These are phyloP conservation scores for Cladosporium sp. DNA, from an alignment of 2,329 filamentous ascomycete species.

Conservation along the genomic window DNA sequence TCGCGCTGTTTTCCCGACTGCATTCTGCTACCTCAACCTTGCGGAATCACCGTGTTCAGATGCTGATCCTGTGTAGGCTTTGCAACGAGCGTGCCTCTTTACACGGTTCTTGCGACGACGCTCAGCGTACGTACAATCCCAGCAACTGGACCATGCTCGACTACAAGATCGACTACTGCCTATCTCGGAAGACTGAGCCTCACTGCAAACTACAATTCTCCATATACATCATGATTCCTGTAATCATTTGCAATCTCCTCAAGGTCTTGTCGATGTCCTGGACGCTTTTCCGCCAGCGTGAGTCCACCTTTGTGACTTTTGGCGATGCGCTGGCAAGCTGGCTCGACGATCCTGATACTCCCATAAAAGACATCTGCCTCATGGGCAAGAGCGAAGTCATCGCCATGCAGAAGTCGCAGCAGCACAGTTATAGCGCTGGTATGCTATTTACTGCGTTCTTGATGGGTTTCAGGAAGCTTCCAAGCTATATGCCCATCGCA, in stretches of 20 bases:
- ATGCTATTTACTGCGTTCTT: background rate
- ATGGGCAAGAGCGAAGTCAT: background rate
- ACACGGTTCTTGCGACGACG: too few species aligned
- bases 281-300: constrained; percentile 19
- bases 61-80: too few species aligned
- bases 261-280: constrained; percentile 23
- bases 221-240: constrained; percentile 25
- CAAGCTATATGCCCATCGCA: background rate
- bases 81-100: too few species aligned
- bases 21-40: too few species aligned
- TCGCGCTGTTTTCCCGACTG: too few species aligned
- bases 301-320: constrained; percentile 23
- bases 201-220: constrained; percentile 28
- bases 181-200: background rate
- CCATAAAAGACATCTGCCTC: background rate
- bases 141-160: background rate
- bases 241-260: constrained; percentile 21
- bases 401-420: too few species aligned
- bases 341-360: constrained; percentile 19
- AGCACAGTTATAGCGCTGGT: too few species aligned
- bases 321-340: constrained; percentile 29
- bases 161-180: background rate
- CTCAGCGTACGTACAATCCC: too few species aligned
- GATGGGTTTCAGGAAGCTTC: background rate
- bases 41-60: too few species aligned